phyloP scores from a whole-genome alignment of 1,284 basidiomycete species.

The Peniophora sp. region DNA sequence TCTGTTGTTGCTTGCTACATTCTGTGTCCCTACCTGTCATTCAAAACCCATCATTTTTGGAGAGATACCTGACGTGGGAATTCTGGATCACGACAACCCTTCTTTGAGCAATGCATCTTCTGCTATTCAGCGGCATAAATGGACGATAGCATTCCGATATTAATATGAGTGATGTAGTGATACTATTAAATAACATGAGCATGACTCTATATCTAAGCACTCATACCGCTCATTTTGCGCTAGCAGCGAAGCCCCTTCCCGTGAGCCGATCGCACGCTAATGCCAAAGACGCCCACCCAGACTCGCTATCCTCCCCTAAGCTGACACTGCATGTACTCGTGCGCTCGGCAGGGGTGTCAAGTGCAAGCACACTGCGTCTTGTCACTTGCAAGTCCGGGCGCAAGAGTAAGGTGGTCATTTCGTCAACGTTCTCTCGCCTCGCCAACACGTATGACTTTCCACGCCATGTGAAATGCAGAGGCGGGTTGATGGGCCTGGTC shows the following conservation, averaged over 20 bases:
- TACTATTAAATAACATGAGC: neutral
- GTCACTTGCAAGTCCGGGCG: neutral
- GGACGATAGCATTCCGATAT: too few relatives aligned
- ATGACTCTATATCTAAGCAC: too few relatives aligned
- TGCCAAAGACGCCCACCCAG: conserved; percentile 49
- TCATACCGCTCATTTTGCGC: neutral
- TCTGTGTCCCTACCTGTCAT: too few relatives aligned
- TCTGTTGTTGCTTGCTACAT: too few relatives aligned
- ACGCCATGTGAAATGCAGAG: neutral
- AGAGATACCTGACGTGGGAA: too few relatives aligned
- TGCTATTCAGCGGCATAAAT: too few relatives aligned
- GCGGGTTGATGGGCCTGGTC: neutral
- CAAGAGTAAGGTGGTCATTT: neutral
- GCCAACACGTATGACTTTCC: neutral
- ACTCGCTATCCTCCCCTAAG: neutral
- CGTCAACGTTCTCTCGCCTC: neutral
- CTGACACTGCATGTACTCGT: neutral
- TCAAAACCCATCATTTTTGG: too few relatives aligned
- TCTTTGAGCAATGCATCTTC: too few relatives aligned
- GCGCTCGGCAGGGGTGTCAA: neutral
- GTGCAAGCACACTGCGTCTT: neutral
- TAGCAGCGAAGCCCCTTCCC: conserved; percentile 15
- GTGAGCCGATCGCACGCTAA: conserved; percentile 41
- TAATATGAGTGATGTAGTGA: neutral
- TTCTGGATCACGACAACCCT: too few relatives aligned